phyloP scores from a whole-genome alignment of 805 yeast genomes.

The Helenozyma baotianmanensis region DNA sequence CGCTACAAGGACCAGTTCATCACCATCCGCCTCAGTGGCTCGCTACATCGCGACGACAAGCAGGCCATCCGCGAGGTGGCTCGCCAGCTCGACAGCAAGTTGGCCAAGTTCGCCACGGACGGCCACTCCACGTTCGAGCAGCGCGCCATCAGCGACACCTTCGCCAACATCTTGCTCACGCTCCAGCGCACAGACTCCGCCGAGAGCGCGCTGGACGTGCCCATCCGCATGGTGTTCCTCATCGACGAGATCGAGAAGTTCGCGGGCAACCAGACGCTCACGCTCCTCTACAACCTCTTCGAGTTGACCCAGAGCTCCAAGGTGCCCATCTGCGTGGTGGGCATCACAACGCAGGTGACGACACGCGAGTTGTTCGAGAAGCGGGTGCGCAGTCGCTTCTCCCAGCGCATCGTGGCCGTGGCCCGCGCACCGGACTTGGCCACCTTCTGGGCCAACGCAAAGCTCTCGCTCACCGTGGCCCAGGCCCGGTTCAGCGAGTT shows the following conservation, averaged over 20 bases:
- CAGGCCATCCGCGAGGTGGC: constrained; percentile 84
- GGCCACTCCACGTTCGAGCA: constrained; percentile 37
- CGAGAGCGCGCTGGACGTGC: constrained; percentile 12
- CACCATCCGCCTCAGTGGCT: constrained; percentile 62
- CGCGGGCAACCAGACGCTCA: constrained; percentile 69
- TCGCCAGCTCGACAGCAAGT: constrained; percentile 59
- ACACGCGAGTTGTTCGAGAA: constrained; percentile 82
- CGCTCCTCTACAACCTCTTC: constrained; percentile 79
- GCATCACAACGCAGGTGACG: constrained; percentile 70
- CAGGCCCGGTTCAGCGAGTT: constrained; percentile 15
- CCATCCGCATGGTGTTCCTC: constrained; percentile 63
- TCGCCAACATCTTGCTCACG: constrained; percentile 51
- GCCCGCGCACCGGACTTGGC: constrained; percentile 46
- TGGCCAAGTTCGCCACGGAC: constrained; percentile 11
- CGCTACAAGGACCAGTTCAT: constrained; percentile 51
- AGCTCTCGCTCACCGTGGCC: constrained; percentile 31
- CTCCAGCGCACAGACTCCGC: constrained; percentile 37
- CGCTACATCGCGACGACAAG: constrained; percentile 67
- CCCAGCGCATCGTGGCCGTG: constrained; percentile 67
- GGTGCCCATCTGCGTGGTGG: constrained; percentile 76
- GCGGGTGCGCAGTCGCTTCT: constrained; percentile 84
- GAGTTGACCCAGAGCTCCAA: constrained; percentile 73
- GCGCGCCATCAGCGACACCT: constrained; percentile 55
- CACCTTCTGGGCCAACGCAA: constrained; percentile 48
- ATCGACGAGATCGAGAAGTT: constrained; percentile 85